Evolutionary conservation across 768 basidiomycete species (phyloP), one percentile per base, ranked within the genome.

Genomic region (Suillus luteus): DNA sequence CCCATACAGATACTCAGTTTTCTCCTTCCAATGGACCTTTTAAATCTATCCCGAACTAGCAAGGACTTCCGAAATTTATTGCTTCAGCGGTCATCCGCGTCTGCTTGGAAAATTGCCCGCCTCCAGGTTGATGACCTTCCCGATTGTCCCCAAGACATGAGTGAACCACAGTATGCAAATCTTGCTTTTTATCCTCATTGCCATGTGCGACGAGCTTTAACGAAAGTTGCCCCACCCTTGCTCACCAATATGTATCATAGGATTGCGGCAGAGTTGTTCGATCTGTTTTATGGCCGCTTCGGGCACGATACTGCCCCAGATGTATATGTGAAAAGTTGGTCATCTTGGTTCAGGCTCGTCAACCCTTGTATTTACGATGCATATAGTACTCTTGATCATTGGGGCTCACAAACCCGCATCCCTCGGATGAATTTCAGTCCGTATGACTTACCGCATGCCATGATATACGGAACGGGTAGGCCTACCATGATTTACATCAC

Each of bases 151-250:
- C 52, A 61, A 3, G 83, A 85, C 68, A 67, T 85, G 60, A 75
- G 68, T 19, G 83, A 85, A 64, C 76, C 75, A 0, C 76, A 81
- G 61, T 84, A 80, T 63, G 76, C 79, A 10, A 77, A 75, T 63
- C 77, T 85, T n/a, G 76, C 74, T 11, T 84, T 85, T 19, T 41
- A 58, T 17, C 57, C 38, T 41, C 57, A 58, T 58, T 58, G 57
- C 17, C 57, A 58, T 19, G 57, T 58, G 15, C 24, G 57, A 37
- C 38, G 27, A 41, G 17, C 24, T 27, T 58, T 31, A 40, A 6
- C 40, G 10, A 41, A 58, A 31, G 19, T 41, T 14, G 0, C 6
- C 3, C 38, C 11, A 41, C 15, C 6, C 5, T 40, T 22, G 27
- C 38, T 58, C 17, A 41, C 40, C 8, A 19, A 19, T 40, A 1